Evolutionary conservation across 2,329 filamentous ascomycete genomes (phyloP), one percentile per base, ranked within the genome.

Genomic region (Hymenoscyphus repandus): DNA sequence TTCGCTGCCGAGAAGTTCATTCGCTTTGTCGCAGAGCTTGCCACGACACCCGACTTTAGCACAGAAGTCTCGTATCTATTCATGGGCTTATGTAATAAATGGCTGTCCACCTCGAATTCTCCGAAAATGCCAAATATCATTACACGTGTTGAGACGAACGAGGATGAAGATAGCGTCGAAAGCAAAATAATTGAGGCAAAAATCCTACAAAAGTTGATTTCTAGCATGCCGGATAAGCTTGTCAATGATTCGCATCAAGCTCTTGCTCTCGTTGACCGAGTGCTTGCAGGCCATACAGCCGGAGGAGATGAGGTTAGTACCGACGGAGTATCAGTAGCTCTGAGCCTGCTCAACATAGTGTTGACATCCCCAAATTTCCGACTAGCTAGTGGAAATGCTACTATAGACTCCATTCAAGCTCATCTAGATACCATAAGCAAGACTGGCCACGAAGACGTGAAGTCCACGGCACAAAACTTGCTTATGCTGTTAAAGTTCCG

Each of bases 201-300:
- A 44, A 67, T 88, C 0, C 72, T 88, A 6, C 82, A 87, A 60
- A 77, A 75, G 32, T 75, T 90, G 68, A 80, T 88, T 66, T 77
- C 79, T 20, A 75, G 72, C 41, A 76, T 84, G 41, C 77, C 82
- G 1, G 78, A 84, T 18, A 82, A 79, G 54, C 73, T 90, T 11
- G 77, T 85, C 30, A 76, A 74, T 31, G 78, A 82, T 50, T 83
- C 85, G 2, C 76, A 76, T 39, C 81, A 86, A 58, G 74, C 88
- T 6, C 69, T 90, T 1, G 77, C 82, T 41, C 73, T 90, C 1
- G 76, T 85, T 44, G 72, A 73, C 45, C 77, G 85, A 49, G 74
- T 90, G 0, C 65, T 90, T 1, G 48, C 22, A 3, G 53, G 59
- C n/a, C 58, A 59, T 36, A 42, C 43, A 10, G 18, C 52, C 12